Conservation (phyloP, 805 yeast genomes). For the Spathaspora hagerdaliae region DNA sequence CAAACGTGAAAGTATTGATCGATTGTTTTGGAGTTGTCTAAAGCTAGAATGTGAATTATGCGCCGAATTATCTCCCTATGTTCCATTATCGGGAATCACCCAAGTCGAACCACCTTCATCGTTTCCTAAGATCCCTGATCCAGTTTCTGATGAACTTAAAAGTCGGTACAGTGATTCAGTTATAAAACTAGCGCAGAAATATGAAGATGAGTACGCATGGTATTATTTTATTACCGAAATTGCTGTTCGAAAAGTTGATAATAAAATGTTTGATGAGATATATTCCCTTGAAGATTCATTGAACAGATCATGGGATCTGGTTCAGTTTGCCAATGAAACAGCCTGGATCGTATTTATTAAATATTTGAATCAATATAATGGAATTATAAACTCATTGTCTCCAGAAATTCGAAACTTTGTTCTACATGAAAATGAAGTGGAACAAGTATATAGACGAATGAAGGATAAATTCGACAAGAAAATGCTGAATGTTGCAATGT, state of each 20-base stretch:
- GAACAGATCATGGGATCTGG: slow-evolving; percentile 20
- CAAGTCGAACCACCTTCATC: slow-evolving; percentile 25
- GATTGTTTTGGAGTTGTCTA: slow-evolving; percentile 34
- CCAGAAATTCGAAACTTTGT: slow-evolving; percentile 31
- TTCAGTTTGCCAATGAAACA: slow-evolving; percentile 14
- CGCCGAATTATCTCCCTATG: slow-evolving; percentile 31
- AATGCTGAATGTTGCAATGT: slow-evolving; percentile 4
- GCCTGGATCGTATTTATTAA: slow-evolving; percentile 27
- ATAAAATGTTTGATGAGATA: slow-evolving; percentile 30
- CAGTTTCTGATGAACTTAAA: slow-evolving; percentile 10
- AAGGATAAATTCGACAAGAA: slow-evolving; percentile 18
- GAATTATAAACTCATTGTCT: slow-evolving; percentile 32
- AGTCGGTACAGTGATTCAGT: slow-evolving; percentile 19
- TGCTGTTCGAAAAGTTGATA: slow-evolving; percentile 38
- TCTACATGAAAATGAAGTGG: slow-evolving; percentile 26
- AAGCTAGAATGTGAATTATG: slow-evolving; percentile 35
- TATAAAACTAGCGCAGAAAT: slow-evolving; percentile 19
- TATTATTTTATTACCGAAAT: slow-evolving; percentile 36
- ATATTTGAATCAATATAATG: slow-evolving; percentile 34
- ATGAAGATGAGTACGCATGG: slow-evolving; percentile 31
- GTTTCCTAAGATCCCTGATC: slow-evolving; percentile 29
- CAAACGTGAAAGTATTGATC: slow-evolving; percentile 18
- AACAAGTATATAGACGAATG: slow-evolving; percentile 24
- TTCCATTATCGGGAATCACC: slow-evolving; percentile 29
- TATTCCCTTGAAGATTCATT: slow-evolving; percentile 13